A percentile compares a stretch with the other conserved stretches of the same genome.
phyloP scores from a whole-genome alignment of 169 alveolate genomes.

The Pseudocohnilembus persalinus region DNA sequence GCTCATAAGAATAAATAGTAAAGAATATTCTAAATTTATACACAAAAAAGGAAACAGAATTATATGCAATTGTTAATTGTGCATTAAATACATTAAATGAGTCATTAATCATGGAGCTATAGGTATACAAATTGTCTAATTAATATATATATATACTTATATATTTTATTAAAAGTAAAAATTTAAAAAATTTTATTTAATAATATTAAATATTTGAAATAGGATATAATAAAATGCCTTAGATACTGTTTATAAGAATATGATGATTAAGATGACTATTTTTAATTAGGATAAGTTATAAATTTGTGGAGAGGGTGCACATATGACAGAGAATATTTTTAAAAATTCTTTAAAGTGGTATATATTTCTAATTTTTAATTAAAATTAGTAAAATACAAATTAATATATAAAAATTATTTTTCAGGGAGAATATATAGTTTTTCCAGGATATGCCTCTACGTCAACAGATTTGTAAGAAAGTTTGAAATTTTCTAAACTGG shows the following conservation, averaged over 20 bases:
- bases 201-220: not conserved
- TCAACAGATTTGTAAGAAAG: not conserved
- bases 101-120: no score
- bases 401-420: no score
- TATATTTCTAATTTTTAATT: no score
- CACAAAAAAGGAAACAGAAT: not conserved
- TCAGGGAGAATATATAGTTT: not conserved
- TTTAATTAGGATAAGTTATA: not conserved
- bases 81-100: not conserved
- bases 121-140: no score
- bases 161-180: no score
- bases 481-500: not conserved
- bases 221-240: not conserved
- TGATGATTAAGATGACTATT: not conserved
- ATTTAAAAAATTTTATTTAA: no score
- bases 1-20: not conserved
- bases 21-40: no score
- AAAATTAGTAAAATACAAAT: no score
- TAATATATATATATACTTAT: no score
- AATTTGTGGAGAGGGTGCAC: not conserved
- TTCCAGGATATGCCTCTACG: not conserved
- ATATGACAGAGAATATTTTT: not conserved
- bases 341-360: not conserved
- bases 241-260: not conserved
- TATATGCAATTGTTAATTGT: not conserved